phyloP scores from a whole-genome alignment of 257 asterid genomes.

The Solanum chaucha region DNA sequence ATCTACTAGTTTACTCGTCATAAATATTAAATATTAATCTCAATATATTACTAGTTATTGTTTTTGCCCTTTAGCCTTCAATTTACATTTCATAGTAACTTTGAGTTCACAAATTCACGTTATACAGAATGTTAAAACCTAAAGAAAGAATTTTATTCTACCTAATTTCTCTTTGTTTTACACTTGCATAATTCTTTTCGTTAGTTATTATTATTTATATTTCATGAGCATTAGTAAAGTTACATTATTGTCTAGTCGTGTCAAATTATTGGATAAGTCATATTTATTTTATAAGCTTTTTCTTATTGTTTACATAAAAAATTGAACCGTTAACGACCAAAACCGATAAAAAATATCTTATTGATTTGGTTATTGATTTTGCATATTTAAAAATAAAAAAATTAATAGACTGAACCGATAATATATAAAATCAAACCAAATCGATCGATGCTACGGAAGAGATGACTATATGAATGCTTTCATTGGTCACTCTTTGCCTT shows the following conservation, averaged over 20 bases:
- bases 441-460: no score
- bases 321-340: fast-evolving
- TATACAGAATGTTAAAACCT: neutral
- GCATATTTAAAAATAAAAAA: no score
- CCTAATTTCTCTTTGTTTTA: no score
- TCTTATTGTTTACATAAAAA: no score
- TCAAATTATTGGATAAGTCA: neutral
- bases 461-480: neutral
- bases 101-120: neutral
- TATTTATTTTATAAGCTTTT: no score
- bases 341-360: no score
- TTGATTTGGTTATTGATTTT: no score
- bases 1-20: neutral
- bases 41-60: neutral
- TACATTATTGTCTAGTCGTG: neutral
- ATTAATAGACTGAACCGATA: no score
- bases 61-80: neutral
- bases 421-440: no score
- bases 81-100: neutral
- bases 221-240: neutral
- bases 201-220: neutral
- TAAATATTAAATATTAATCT: neutral
- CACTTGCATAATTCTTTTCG: neutral
- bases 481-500: neutral
- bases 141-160: neutral